Base-by-base conservation (phyloP, 768 basidiomycete species). In the Leccinellum rugosiceps region DNA sequence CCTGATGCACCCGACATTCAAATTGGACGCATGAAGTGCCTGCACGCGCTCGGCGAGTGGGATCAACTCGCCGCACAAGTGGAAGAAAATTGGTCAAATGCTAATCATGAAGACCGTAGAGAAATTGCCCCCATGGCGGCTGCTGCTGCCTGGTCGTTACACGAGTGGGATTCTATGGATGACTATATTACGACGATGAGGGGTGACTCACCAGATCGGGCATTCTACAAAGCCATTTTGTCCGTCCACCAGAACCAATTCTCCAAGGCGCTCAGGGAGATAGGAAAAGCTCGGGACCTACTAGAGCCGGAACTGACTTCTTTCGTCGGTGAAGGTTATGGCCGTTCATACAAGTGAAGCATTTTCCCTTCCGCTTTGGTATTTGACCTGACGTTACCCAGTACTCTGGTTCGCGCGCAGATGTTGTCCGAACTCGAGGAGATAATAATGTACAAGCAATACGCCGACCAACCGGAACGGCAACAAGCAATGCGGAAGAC, bases 111-210 rank as follows among this genome's bases (percentile, higher is more conserved):
- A 52, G 87, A 94, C 62, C 86, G 90, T 49, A 82, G 88, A 52
- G 88, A 91, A 72, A 97, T 98, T 61, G 94, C 97, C 0, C 95
- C 97, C 0, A 88, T 99, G 79, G 97, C 96, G 0, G 92, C 97
- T 1, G 95, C 96, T 0, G 96, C 97, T 1, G 92, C 94, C 2
- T 99, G 97, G 96, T 93, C 93, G 2, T 75, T 98, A 56, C 87
- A 89, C 61, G 95, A 98, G 65, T 99, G 97, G 97, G 94, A 98
- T 64, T 82, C 87, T 3, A 99, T 99, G 97, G 97, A 98, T 46
- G 87, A 94, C 64, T 98, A 97, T 70, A 96, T 99, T 55, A 80
- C 83, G 5, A 90, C 89, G 3, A 96, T 99, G 92, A 92, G 91
- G 69, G 74, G 79, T 25, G 96, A 98, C 68, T 94, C 95, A 3